Evolutionary conservation across 2,329 filamentous ascomycete species (phyloP).

Genomic region (Alternaria sp.): DNA sequence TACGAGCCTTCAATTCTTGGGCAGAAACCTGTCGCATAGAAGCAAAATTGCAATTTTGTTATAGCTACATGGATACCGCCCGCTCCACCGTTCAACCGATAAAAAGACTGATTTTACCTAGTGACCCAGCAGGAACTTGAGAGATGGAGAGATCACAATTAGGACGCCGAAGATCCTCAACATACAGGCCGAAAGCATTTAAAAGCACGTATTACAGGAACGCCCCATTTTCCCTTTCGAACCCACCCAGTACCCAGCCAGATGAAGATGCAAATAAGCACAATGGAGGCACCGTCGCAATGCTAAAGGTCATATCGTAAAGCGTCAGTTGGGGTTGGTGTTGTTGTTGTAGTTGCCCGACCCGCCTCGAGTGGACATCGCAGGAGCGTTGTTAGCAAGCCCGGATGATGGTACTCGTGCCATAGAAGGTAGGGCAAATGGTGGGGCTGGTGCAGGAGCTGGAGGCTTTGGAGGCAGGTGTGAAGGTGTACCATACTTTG

Average conservation of each 20-base stretch:
- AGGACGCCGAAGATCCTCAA: constrained; percentile 17
- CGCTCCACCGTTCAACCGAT: not conserved
- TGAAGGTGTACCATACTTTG: constrained; percentile 65
- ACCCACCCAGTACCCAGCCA: constrained; percentile 12
- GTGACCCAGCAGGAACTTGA: constrained; percentile 2
- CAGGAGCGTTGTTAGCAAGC: constrained; percentile 22
- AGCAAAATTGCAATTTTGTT: constrained; percentile 13
- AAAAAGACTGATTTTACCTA: constrained; percentile 13
- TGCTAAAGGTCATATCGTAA: constrained; percentile 36
- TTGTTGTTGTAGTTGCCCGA: constrained; percentile 19
- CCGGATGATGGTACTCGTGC: constrained; percentile 31
- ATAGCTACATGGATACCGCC: constrained; percentile 11
- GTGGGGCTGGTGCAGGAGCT: constrained; percentile 50
- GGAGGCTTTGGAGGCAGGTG: constrained; percentile 65
- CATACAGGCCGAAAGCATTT: constrained; percentile 9
- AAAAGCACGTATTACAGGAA: constrained; percentile 9
- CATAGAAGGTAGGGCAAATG: constrained; percentile 35
- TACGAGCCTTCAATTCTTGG: not conserved
- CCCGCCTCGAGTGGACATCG: constrained; percentile 20
- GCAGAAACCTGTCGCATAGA: not conserved
- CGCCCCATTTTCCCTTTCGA: constrained; percentile 13
- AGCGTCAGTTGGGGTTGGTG: constrained; percentile 28
- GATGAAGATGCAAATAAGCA: constrained; percentile 24
- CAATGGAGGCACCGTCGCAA: constrained; percentile 39
- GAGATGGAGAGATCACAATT: constrained; percentile 4